Evolutionary conservation across 345 rosid species (phyloP), one percentile per base, ranked within the genome.

Genomic region (Moricandia arvensis): DNA sequence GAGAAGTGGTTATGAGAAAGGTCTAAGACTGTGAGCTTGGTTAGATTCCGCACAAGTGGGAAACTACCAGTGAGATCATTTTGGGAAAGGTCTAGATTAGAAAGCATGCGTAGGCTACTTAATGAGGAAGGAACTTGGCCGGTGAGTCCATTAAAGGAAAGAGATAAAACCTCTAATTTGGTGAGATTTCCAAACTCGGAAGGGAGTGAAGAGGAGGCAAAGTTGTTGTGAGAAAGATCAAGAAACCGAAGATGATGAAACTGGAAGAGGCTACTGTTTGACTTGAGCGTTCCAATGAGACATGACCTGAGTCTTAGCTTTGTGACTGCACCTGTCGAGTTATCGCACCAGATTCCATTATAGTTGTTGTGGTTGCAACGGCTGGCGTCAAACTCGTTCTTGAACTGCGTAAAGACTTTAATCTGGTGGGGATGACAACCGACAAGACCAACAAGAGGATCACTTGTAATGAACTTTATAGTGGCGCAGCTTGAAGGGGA

Each of bases 331-430:
- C 65, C 71, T 1, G 71, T 65, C 24, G 57, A 8, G 21, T 53
- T 65, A 65, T 74, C 58, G 33, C 77, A 74, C 65, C 31, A 6
- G 29, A 74, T 53, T 66, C 77, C 77, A 8, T 67, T 59, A 0
- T 8, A 45, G 63, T 3, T 43, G 15, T 15, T 47, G 2, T 31
- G 45, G 57, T 49, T 72, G 53, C 76, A 51, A 62, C 51, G 5
- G 16, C n/a, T 51, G 1, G 27, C 18, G 49, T 62, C 53, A 62
- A 72, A 72, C 61, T 72, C 76, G 53, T 34, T 72, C 35, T 62
- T 72, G 62, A 72, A 72, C 53, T 49, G 16, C 61, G 21, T n/a
- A 49, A 72, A 13, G 15, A 59, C 13, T 72, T 72, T 21, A 72
- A 62, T 72, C 69, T 62, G 60, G 16, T 8, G 12, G 8, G 60